These are phyloP conservation scores for Lactuca saligna DNA, from an alignment of 129 eudicot genomes.

Conservation along the genomic window DNA sequence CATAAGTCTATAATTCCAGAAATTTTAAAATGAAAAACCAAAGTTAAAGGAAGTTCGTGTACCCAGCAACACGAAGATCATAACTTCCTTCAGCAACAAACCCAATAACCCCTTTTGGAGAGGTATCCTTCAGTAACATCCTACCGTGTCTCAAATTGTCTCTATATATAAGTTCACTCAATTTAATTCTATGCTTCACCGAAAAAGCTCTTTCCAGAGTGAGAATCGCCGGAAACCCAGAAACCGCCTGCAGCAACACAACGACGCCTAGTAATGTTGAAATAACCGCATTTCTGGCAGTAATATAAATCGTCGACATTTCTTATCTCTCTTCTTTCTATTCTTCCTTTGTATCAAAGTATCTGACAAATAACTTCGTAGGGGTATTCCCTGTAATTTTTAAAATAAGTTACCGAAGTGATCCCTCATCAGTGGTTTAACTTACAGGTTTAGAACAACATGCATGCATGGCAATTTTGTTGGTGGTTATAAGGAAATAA, in stretches of 20 bases:
- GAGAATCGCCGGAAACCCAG: constrained; percentile 46
- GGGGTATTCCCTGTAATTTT: not conserved
- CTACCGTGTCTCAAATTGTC: constrained; percentile 77
- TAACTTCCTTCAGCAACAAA: constrained; percentile 76
- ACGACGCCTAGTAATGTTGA: constrained; percentile 27
- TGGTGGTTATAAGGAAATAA: too few relatives aligned
- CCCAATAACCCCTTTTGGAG: constrained; percentile 56
- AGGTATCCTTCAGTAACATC: constrained; percentile 48
- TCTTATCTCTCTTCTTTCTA: not conserved
- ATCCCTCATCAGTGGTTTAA: constrained; percentile 13
- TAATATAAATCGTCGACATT: constrained; percentile 39
- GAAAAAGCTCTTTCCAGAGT: constrained; percentile 81
- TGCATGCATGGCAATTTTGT: too few relatives aligned
- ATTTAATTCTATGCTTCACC: constrained; percentile 51
- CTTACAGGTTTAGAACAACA: constrained; percentile 3
- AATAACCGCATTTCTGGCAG: constrained; percentile 11
- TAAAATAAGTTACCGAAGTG: not conserved
- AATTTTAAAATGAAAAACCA: not conserved
- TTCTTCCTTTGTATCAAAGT: constrained; percentile 12
- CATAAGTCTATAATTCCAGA: not conserved
- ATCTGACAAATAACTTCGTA: not conserved
- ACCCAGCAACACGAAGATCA: constrained; percentile 93
- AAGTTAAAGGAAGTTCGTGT: constrained; percentile 4
- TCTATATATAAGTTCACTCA: constrained; percentile 61
- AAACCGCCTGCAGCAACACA: constrained; percentile 25